Base-by-base conservation (phyloP, 352 stramenopile genomes). In the Pythium plurisporium region DNA sequence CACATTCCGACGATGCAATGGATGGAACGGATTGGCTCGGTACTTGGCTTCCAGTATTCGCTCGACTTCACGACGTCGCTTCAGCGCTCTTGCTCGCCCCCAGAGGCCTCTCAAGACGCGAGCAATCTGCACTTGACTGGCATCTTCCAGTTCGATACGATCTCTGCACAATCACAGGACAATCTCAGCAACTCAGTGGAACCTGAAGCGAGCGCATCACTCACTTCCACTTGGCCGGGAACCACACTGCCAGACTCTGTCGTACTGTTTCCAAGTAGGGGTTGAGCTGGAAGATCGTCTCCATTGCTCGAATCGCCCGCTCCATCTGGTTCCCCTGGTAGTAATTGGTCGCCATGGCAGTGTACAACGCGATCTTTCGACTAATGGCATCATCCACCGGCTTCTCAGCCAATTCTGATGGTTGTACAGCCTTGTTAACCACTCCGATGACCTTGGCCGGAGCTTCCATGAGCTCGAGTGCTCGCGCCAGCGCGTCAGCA, bases 271-370 rank as follows among this genome's bases (percentile, higher is more conserved):
- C 43, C 25, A 87, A 57, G 34, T 76, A 85, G 27, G 63, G 69
- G 40, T 82, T 72, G 36, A 88, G 67, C 31, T 80, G 64, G 59
- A 89, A 77, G 25, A 83, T 72, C 20, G 67, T 73, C 67, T 89
- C 78, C 72, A 89, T 86, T 42, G 79, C 69, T 15, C 77, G 75
- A 43, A 91, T 86, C 1, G 82, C 82, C 8, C 72, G 73, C 53
- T 89, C 77, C 82, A 91, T 89, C 42, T 89, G 79, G 55, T 91
- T 91, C 64, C 67, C 74, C 52, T 86, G 69, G 59, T 87, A 89
- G 44, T 79, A 87, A 17, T 79, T 82, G n/a, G 49, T 51, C 12
- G 68, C 79, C 19, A 91, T 70, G n/a, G 77, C 69, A 10, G 82
- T 9, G 41, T 88, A 86, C 46, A 88, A 43, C 11, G 66, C 34